phyloP scores from a whole-genome alignment of 495 filamentous ascomycete species.

The Aspergillus funiculosus region DNA sequence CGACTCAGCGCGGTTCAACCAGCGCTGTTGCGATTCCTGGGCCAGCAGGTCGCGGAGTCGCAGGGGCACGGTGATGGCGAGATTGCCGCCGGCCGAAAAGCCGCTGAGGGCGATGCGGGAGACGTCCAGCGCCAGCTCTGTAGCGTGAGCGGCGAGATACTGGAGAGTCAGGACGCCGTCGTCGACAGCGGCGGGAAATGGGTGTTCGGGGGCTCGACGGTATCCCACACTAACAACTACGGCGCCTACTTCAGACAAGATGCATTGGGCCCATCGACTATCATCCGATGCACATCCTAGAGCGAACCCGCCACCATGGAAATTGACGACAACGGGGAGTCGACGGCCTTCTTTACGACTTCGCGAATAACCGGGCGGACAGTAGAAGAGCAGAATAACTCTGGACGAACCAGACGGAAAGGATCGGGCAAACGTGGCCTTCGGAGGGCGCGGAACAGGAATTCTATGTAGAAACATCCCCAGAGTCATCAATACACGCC shows the following conservation, averaged over 20 bases:
- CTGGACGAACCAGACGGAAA: slow-evolving; percentile 54
- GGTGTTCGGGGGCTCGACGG: slow-evolving; percentile 69
- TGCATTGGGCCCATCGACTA: slow-evolving; percentile 56
- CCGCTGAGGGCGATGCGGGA: slow-evolving; percentile 67
- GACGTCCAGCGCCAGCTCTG: slow-evolving; percentile 51
- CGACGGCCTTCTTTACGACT: slow-evolving; percentile 34
- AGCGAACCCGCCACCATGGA: slow-evolving; percentile 75
- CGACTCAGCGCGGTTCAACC: slow-evolving; percentile 32
- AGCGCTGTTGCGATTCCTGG: slow-evolving; percentile 23
- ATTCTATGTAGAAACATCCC: slow-evolving; percentile 74
- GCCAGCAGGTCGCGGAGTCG: slow-evolving; percentile 44
- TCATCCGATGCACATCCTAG: slow-evolving; percentile 67
- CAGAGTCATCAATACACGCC: slow-evolving; percentile 70
- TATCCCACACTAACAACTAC: slow-evolving; percentile 70
- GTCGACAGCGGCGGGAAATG: slow-evolving; percentile 71
- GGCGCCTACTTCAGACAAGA: slow-evolving; percentile 52
- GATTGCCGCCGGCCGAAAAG: slow-evolving; percentile 85
- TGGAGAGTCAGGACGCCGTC: slow-evolving; percentile 67
- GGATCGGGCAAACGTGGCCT: slow-evolving; percentile 57
- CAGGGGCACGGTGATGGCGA: slow-evolving; percentile 74
- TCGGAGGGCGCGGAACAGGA: slow-evolving; percentile 59
- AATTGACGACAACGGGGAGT: slow-evolving; percentile 63
- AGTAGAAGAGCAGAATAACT: slow-evolving; percentile 75
- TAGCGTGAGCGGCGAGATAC: slow-evolving; percentile 56
- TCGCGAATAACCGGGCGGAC: slow-evolving; percentile 55